Percentiles rank a stretch among this genome's conserved stretches.
phyloP scores from a whole-genome alignment of 1,139 yeast species.

The Lodderomyces theae region DNA sequence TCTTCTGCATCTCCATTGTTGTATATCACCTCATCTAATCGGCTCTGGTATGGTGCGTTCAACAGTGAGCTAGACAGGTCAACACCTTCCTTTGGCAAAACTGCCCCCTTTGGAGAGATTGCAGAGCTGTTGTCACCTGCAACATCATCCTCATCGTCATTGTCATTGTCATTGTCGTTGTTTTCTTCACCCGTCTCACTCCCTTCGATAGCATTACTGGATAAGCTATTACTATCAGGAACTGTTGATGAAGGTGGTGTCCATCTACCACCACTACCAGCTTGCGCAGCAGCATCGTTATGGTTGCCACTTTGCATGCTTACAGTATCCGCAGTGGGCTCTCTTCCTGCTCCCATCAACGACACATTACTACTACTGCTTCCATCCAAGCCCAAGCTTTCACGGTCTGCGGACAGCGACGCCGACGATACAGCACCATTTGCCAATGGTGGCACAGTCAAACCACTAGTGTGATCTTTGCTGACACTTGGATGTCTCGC shows the following conservation, averaged over 20 bases:
- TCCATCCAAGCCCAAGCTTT: constrained; percentile 4
- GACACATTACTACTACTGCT: constrained; percentile 4
- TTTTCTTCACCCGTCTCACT: constrained; percentile 2
- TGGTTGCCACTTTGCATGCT: too few relatives aligned
- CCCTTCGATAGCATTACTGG: background rate
- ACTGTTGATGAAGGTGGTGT: constrained; percentile 10
- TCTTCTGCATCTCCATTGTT: constrained; percentile 1
- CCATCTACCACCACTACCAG: background rate
- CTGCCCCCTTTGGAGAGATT: background rate
- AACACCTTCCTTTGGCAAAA: background rate
- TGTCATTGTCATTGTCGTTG: constrained; percentile 1
- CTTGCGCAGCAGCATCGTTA: background rate
- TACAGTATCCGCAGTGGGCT: too few relatives aligned
- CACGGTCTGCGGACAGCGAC: background rate
- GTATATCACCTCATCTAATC: background rate
- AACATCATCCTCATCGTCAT: constrained; percentile 1
- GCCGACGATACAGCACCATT: background rate
- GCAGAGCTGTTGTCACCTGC: background rate
- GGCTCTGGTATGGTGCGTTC: background rate
- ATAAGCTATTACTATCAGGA: constrained; percentile 9
- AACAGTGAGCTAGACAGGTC: background rate
- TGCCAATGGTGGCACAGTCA: background rate
- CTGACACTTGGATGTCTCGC: background rate
- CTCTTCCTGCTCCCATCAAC: constrained; percentile 3
- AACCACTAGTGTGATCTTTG: background rate